Conservation (phyloP, 2,329 filamentous ascomycete species). For the Dothideomycetidae sp. region DNA sequence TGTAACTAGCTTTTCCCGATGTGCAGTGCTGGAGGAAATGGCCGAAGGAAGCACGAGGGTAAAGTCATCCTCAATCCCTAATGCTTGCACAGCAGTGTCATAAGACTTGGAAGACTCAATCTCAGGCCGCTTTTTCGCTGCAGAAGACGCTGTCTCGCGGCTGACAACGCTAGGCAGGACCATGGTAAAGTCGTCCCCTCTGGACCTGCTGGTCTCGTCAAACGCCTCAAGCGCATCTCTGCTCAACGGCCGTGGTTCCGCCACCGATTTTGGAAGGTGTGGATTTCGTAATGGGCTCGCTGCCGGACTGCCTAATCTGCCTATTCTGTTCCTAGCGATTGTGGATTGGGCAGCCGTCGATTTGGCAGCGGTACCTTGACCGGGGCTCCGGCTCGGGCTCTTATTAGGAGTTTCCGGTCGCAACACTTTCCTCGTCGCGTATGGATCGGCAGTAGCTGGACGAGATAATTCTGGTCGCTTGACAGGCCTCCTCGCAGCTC, state of each 20-base stretch:
- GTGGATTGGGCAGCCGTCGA: slow-evolving; percentile 15
- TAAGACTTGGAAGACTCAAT: slow-evolving; percentile 26
- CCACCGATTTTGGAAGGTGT: slow-evolving; percentile 8
- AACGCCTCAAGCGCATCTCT: slow-evolving; percentile 18
- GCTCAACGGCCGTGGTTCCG: slow-evolving; percentile 19
- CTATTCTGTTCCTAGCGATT: slow-evolving; percentile 8
- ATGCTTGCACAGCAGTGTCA: slow-evolving; percentile 24
- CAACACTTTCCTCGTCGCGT: slow-evolving; percentile 26
- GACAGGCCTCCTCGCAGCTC: slow-evolving; percentile 41
- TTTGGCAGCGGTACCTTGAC: slow-evolving; percentile 22
- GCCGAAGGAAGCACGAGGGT: slow-evolving; percentile 36
- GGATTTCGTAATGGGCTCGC: slow-evolving; percentile 9
- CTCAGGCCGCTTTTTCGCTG: slow-evolving; percentile 19
- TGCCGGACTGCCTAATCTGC: slow-evolving; percentile 10
- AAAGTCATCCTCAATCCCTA: slow-evolving; percentile 34
- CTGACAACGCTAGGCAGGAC: slow-evolving; percentile 30
- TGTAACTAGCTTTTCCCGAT: slow-evolving; percentile 11
- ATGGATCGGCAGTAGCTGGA: slow-evolving; percentile 42
- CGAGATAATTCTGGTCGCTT: slow-evolving; percentile 30
- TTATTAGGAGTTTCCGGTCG: slow-evolving; percentile 32
- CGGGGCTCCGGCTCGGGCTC: slow-evolving; percentile 33
- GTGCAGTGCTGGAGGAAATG: slow-evolving; percentile 16
- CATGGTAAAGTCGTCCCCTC: slow-evolving; percentile 35
- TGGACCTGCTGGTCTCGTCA: slow-evolving; percentile 10
- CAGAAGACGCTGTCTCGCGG: slow-evolving; percentile 13